Conservation (phyloP, 768 basidiomycete species). For the Lactarius sanguifluus region DNA sequence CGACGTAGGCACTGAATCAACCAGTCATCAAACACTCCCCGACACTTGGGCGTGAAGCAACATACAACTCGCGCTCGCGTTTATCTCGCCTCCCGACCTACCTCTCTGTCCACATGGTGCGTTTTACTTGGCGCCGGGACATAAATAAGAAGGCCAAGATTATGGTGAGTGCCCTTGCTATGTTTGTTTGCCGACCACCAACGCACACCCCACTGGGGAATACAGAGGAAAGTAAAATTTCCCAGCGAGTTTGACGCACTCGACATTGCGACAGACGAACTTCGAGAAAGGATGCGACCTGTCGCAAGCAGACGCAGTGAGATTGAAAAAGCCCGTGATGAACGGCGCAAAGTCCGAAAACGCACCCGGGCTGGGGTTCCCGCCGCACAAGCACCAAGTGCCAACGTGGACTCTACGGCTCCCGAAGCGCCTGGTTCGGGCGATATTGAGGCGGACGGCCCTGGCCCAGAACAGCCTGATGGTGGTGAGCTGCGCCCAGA, state of each 20-base stretch:
- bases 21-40: conserved; percentile 85
- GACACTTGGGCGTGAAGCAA: conserved; percentile 73
- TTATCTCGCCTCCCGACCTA: conserved; percentile 82
- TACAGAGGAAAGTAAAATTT: conserved; percentile 88
- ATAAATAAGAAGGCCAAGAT: conserved; percentile 94
- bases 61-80: conserved; percentile 78
- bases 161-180: conserved; percentile 55
- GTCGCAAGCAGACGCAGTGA: conserved; percentile 72
- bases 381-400: conserved; percentile 32
- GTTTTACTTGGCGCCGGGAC: conserved; percentile 93
- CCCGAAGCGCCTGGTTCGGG: conserved; percentile 28
- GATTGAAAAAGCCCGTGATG: conserved; percentile 78
- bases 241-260: conserved; percentile 83
- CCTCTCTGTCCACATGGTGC: conserved; percentile 90
- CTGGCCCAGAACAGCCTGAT: conserved; percentile 31
- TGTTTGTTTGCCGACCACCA: not conserved
- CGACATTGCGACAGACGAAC: conserved; percentile 78
- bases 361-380: conserved; percentile 54
- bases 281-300: conserved; percentile 68
- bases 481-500: conserved; percentile 64
- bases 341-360: conserved; percentile 79
- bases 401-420: conserved; percentile 1
- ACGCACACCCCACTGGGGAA: not conserved
- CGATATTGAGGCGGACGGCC: conserved; percentile 53
- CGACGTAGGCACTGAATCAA: conserved; percentile 72